Evolutionary conservation across 2,329 filamentous ascomycete genomes (phyloP), one percentile per base, ranked within the genome.

Genomic region (Xylariaceae sp.): DNA sequence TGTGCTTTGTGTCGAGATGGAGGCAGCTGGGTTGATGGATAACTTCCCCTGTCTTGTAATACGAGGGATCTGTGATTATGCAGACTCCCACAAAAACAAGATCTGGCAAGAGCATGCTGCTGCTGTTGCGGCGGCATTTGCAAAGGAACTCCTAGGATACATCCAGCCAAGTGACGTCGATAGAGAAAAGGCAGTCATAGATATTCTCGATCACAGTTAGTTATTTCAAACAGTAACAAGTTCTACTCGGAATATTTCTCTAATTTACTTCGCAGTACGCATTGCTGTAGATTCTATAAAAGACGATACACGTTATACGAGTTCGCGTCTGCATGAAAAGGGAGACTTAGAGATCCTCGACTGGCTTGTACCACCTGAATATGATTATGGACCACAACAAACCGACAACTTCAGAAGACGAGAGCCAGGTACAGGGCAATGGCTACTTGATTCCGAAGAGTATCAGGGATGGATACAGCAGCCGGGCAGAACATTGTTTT

Each of bases 371-470:
- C 58, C 64, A 1, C 53, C 63, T 3, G 63, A n/a, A n/a, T n/a
- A n/a, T n/a, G n/a, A 77, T 30, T 75, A 73, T 50, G 52, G 47
- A 1, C 4, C 66, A 20, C 71, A 78, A 37, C 77, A 81, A 26
- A 67, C 44, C 15, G 75, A 78, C 51, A 68, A 67, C 27, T 53
- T 78, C 13, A 60, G 36, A 5, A 60, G 62, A 8, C 66, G 70
- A 40, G 70, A 80, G 45, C 11, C 53, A 15, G 71, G 70, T 2
- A 81, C 79, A 10, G 53, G 57, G 1, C 46, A 58, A 44, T 62
- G 58, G 61, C 30, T 62, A 0, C 46, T 62, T n/a, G 18, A 57
- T 13, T 55, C 39, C 0, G 2, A 32, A 32, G 23, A 56, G 16
- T 61, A 57, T 15, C 51, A 37, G 18, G n/a, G 7, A 1, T 64